Evolutionary conservation across 176 grass and related monocot species (phyloP).

Genomic region (Oryza glaberrima): DNA sequence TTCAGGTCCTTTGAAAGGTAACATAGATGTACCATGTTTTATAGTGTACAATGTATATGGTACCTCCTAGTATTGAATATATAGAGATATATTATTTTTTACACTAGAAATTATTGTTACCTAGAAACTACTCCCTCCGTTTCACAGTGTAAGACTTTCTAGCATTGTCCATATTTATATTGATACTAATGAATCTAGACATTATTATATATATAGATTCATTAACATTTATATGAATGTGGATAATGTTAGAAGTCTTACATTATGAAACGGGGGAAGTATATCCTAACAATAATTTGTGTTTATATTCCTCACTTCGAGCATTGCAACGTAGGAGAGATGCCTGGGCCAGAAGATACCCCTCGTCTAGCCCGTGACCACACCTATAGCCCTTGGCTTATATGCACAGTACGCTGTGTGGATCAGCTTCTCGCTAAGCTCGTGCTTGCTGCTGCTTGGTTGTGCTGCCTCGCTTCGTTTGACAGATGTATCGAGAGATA

Average conservation of each 20-base stretch:
- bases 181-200: no score
- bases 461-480: slow-evolving; percentile 14
- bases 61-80: no score
- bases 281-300: not conserved
- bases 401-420: slow-evolving; percentile 22
- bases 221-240: no score
- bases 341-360: slow-evolving; percentile 8
- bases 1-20: no score
- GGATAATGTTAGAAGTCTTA: no score
- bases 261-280: no score
- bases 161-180: no score
- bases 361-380: slow-evolving; percentile 24
- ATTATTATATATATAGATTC: no score
- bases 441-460: slow-evolving; percentile 34
- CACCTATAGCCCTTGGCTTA: slow-evolving; percentile 38
- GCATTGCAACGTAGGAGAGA: not conserved
- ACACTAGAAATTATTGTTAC: not conserved
- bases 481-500: not conserved
- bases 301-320: not conserved
- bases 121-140: not conserved
- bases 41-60: no score
- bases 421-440: slow-evolving; percentile 28
- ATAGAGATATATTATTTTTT: no score
- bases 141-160: no score
- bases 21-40: no score